These are phyloP conservation scores for Lepraria neglecta DNA, from an alignment of 495 filamentous ascomycete species.

Conservation along the genomic window DNA sequence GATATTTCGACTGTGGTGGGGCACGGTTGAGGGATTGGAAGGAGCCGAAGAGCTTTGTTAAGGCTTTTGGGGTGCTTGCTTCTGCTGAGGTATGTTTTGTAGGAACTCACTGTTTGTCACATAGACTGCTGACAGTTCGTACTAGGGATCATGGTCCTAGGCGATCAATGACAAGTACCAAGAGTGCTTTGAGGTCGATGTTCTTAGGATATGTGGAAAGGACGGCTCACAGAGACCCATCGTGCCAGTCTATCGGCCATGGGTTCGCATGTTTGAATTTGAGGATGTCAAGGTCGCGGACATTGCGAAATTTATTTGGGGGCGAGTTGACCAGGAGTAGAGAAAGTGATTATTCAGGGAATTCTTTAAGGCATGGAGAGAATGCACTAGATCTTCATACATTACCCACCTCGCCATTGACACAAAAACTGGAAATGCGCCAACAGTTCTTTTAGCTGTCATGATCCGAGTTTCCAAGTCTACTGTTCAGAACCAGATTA, in stretches of 20 bases:
- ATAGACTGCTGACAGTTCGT: background rate
- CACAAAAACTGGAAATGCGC: too few species aligned
- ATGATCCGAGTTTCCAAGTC: too few species aligned
- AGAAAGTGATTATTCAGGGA: too few species aligned
- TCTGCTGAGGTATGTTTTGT: background rate
- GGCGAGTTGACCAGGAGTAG: background rate
- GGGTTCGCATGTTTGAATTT: background rate
- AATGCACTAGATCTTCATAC: too few species aligned
- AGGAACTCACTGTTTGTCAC: too few species aligned
- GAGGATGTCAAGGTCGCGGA: background rate
- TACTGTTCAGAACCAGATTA: too few species aligned
- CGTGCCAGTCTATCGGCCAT: background rate
- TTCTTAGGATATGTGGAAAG: background rate
- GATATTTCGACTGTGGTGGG: background rate
- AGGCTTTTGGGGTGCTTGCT: background rate
- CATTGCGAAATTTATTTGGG: slow-evolving; percentile 4
- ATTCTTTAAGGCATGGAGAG: too few species aligned
- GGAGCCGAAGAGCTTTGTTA: background rate
- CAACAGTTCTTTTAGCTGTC: too few species aligned
- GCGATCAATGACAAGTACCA: background rate
- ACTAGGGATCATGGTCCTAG: background rate
- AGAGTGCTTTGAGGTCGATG: background rate
- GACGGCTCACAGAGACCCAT: background rate
- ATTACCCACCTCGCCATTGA: too few species aligned
- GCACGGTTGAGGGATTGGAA: background rate